Percentiles rank a stretch among this genome's conserved stretches.
These are phyloP conservation scores for Hymenoscyphus linearis DNA, from an alignment of 2,329 filamentous ascomycete species.

Conservation along the genomic window DNA sequence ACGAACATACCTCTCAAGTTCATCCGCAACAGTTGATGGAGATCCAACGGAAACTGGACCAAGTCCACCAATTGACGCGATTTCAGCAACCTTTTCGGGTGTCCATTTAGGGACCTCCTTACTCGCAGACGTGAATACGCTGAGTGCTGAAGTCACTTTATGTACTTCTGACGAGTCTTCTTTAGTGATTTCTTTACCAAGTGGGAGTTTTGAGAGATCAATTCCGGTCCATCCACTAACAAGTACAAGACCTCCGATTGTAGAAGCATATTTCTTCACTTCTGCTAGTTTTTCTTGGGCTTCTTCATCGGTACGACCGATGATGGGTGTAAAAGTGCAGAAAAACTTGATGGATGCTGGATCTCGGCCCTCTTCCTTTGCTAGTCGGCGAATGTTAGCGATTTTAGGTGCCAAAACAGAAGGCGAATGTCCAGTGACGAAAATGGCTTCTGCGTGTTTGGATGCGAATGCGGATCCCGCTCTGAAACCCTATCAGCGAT, in stretches of 20 bases:
- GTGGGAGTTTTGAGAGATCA: conserved; percentile 51
- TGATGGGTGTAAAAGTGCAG: conserved; percentile 57
- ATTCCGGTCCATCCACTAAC: conserved; percentile 72
- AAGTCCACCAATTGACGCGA: conserved; percentile 63
- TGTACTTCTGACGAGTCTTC: conserved; percentile 49
- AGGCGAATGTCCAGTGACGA: conserved; percentile 59
- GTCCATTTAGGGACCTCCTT: conserved; percentile 56
- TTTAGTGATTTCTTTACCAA: conserved; percentile 52
- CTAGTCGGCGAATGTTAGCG: conserved; percentile 53
- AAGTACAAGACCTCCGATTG: conserved; percentile 61
- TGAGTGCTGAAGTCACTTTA: conserved; percentile 44
- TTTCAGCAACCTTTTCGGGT: conserved; percentile 62
- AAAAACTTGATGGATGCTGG: conserved; percentile 60
- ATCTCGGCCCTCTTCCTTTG: conserved; percentile 50
- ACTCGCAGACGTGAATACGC: conserved; percentile 44
- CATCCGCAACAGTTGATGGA: conserved; percentile 53
- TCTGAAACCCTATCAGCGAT: conserved; percentile 27
- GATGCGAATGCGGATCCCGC: conserved; percentile 62
- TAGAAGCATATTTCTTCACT: conserved; percentile 54
- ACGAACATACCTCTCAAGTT: conserved; percentile 59
- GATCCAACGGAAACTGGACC: conserved; percentile 46
- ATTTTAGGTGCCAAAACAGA: conserved; percentile 54
- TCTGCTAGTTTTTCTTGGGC: conserved; percentile 58
- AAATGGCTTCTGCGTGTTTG: conserved; percentile 66
- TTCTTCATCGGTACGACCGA: conserved; percentile 61